Percentiles rank a stretch among this genome's conserved stretches.
Conservation (phyloP, 1,284 basidiomycete species). For the Xerocomus nothofagi region DNA sequence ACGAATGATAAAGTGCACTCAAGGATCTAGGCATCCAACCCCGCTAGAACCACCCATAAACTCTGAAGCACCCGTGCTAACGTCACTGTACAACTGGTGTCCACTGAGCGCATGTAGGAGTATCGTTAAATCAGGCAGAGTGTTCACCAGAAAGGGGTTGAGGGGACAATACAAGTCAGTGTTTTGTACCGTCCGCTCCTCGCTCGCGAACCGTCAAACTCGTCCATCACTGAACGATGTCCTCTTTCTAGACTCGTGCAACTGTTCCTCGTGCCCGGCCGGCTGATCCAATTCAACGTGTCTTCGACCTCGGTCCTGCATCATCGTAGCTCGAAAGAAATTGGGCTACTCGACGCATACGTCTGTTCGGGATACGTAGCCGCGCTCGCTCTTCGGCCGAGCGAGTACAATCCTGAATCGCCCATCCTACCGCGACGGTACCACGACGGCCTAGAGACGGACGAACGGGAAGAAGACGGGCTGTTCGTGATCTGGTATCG, state of each 20-base stretch:
- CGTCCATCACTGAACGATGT: neutral
- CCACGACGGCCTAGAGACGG: slow-evolving; percentile 74
- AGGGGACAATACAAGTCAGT: slow-evolving; percentile 71
- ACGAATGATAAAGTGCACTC: slow-evolving; percentile 38
- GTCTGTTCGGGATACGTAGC: slow-evolving; percentile 77
- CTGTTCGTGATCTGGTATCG: slow-evolving; percentile 73
- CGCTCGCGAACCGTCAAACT: neutral
- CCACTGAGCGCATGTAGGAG: slow-evolving; percentile 71
- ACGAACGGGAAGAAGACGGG: slow-evolving; percentile 75
- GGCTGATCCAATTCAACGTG: slow-evolving; percentile 64
- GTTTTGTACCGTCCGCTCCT: neutral
- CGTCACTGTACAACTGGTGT: slow-evolving; percentile 79
- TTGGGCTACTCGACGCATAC: slow-evolving; percentile 73
- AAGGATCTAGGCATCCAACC: slow-evolving; percentile 41
- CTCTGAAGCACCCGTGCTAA: slow-evolving; percentile 55
- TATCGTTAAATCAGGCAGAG: slow-evolving; percentile 66
- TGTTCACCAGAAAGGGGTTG: slow-evolving; percentile 67
- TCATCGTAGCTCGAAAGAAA: slow-evolving; percentile 47
- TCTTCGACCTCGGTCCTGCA: slow-evolving; percentile 51
- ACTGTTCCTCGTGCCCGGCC: slow-evolving; percentile 63
- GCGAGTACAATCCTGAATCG: slow-evolving; percentile 58
- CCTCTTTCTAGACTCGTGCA: slow-evolving; percentile 55
- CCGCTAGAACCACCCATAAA: slow-evolving; percentile 52
- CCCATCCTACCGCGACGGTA: slow-evolving; percentile 64
- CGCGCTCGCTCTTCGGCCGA: slow-evolving; percentile 58